Conservation (phyloP, 177 flowering plant species). For the Vitis hybrid region DNA sequence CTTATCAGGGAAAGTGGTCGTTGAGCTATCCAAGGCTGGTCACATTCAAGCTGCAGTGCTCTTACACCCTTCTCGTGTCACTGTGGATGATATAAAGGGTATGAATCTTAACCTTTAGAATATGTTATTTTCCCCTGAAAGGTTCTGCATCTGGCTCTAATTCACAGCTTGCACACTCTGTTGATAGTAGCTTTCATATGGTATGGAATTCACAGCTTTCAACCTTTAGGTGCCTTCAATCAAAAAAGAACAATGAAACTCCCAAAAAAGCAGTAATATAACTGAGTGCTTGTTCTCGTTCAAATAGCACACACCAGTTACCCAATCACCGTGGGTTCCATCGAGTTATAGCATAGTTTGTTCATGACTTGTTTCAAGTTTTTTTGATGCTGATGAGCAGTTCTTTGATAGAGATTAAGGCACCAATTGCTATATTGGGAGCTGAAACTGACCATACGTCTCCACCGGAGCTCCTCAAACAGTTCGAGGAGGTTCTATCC, state of each 20-base stretch:
- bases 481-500: slow-evolving; percentile 43
- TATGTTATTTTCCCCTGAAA: too few relatives aligned
- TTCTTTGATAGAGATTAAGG: slow-evolving; percentile 39
- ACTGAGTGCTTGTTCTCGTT: too few relatives aligned
- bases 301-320: too few relatives aligned
- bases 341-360: too few relatives aligned
- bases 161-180: too few relatives aligned
- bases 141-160: too few relatives aligned
- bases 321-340: too few relatives aligned
- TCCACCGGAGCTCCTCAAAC: slow-evolving; percentile 52
- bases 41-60: slow-evolving; percentile 55
- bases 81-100: slow-evolving; percentile 62
- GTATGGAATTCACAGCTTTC: too few relatives aligned
- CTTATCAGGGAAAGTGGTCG: slow-evolving; percentile 57
- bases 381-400: not conserved
- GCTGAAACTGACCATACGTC: slow-evolving; percentile 49
- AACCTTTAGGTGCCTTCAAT: too few relatives aligned
- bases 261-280: too few relatives aligned
- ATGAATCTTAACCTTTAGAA: slow-evolving; percentile 1
- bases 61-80: slow-evolving; percentile 54
- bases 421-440: slow-evolving; percentile 49
- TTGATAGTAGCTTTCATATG: too few relatives aligned
- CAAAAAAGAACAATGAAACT: not conserved
- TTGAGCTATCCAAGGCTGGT: slow-evolving; percentile 37
- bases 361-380: too few relatives aligned